Conservation (phyloP, 257 asterid species). For the Salvia rosmarinus region DNA sequence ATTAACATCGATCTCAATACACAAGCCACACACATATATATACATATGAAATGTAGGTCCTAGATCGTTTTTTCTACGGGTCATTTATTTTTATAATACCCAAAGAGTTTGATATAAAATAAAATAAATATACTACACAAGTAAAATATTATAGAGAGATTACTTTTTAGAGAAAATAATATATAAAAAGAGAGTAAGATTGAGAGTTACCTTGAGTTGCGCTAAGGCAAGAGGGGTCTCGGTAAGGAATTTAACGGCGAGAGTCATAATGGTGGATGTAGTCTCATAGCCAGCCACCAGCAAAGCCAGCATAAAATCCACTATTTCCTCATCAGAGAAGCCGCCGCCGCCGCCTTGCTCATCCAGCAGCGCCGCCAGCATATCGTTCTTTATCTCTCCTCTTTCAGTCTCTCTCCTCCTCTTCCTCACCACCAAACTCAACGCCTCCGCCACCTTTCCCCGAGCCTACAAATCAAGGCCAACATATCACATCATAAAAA, state of each 20-base stretch:
- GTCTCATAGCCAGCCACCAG: conserved; percentile 98
- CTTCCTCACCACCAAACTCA: conserved; percentile 80
- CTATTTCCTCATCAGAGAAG: conserved; percentile 91
- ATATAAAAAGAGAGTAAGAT: background rate
- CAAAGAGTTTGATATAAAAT: background rate
- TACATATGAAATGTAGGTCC: background rate
- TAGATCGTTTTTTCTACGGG: background rate
- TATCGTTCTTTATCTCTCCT: conserved; percentile 77
- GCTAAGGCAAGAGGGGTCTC: conserved; percentile 79
- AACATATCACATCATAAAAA: background rate
- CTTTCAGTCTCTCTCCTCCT: conserved; percentile 65
- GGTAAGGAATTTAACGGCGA: conserved; percentile 83
- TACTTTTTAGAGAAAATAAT: background rate
- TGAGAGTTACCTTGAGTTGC: conserved; percentile 71
- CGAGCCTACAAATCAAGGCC: conserved; percentile 59
- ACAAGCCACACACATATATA: too few species aligned
- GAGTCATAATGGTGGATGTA: conserved; percentile 92
- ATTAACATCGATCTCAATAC: too few species aligned
- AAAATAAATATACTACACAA: background rate
- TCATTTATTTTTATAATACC: background rate
- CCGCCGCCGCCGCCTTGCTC: conserved; percentile 78
- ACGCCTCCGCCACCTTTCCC: conserved; percentile 90
- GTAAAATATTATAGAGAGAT: background rate
- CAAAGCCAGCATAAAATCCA: conserved; percentile 88
- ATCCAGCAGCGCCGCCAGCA: conserved; percentile 88